Percentiles rank a stretch among this genome's conserved stretches.
Evolutionary conservation across 192 early-diverging fungal genomes (phyloP).

Genomic region (Podila epicladia): DNA sequence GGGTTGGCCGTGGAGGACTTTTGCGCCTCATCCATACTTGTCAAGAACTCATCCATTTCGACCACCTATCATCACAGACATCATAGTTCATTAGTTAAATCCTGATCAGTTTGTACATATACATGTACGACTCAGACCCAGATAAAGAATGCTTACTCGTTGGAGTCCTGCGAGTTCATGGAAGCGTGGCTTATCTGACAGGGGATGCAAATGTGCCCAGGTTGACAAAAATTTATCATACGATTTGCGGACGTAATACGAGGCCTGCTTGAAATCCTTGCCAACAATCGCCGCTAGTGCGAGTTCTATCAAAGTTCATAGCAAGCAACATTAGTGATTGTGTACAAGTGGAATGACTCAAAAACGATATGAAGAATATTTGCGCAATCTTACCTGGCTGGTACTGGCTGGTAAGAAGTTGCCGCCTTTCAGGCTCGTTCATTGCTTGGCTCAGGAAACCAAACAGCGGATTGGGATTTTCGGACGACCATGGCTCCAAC

Average conservation of each 20-base stretch:
- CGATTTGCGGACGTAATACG: conserved; percentile 55
- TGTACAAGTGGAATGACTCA: neutral
- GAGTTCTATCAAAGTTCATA: conserved; percentile 36
- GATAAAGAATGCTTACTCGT: conserved; percentile 29
- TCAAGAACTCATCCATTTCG: conserved; percentile 66
- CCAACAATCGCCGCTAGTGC: conserved; percentile 51
- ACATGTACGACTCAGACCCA: neutral
- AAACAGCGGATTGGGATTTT: conserved; percentile 63
- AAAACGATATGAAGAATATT: neutral
- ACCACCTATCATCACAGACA: conserved; percentile 43
- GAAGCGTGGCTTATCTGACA: conserved; percentile 53
- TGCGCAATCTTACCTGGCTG: conserved; percentile 37
- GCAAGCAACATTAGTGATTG: neutral
- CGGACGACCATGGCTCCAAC: conserved; percentile 56
- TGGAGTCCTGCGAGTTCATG: conserved; percentile 53
- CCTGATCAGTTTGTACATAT: neutral
- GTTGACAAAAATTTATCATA: conserved; percentile 54
- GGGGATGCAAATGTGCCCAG: conserved; percentile 60
- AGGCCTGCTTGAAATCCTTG: conserved; percentile 55
- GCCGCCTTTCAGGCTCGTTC: conserved; percentile 21
- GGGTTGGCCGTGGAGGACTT: conserved; percentile 8
- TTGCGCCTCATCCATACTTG: conserved; percentile 22
- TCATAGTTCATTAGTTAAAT: neutral
- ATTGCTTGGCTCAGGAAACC: conserved; percentile 58
- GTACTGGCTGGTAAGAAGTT: conserved; percentile 42